These are phyloP conservation scores for Neopestalotiopsis sp. DNA, from an alignment of 2,329 filamentous ascomycete species.

Conservation along the genomic window DNA sequence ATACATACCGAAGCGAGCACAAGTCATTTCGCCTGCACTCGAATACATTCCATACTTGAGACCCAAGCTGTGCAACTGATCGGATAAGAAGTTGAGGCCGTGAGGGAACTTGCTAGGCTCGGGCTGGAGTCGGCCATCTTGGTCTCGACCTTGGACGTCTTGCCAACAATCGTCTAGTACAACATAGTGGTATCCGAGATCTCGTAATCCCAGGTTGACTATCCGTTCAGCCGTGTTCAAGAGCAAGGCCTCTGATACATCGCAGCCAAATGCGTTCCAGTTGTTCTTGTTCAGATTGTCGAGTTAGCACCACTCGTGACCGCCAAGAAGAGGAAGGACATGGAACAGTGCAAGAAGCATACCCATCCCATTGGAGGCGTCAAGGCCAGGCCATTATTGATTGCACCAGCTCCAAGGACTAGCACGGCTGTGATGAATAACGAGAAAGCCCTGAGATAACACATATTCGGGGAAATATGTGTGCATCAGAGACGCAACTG, in stretches of 20 bases:
- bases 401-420: slow-evolving; percentile 21
- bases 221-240: slow-evolving; percentile 17
- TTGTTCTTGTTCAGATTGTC: slow-evolving; percentile 19
- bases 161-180: slow-evolving; percentile 28
- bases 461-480: neutral
- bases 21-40: slow-evolving; percentile 52
- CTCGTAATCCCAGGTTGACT: slow-evolving; percentile 23
- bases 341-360: neutral
- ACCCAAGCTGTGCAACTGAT: slow-evolving; percentile 40
- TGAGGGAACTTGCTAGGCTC: slow-evolving; percentile 40
- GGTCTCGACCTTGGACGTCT: slow-evolving; percentile 8
- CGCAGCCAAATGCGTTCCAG: slow-evolving; percentile 31
- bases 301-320: neutral
- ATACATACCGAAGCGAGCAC: slow-evolving; percentile 50
- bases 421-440: slow-evolving; percentile 20
- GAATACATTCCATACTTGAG: slow-evolving; percentile 47
- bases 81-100: slow-evolving; percentile 41
- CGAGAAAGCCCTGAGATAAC: neutral
- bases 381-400: slow-evolving; percentile 26
- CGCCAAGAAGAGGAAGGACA: neutral
- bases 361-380: slow-evolving; percentile 30
- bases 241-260: slow-evolving; percentile 27
- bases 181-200: slow-evolving; percentile 26
- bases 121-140: slow-evolving; percentile 8
- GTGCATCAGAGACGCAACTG: neutral